A percentile compares a stretch with the other conserved stretches of the same genome.
Evolutionary conservation across 2,329 filamentous ascomycete genomes (phyloP).

Genomic region (Paecilomyces formosus): DNA sequence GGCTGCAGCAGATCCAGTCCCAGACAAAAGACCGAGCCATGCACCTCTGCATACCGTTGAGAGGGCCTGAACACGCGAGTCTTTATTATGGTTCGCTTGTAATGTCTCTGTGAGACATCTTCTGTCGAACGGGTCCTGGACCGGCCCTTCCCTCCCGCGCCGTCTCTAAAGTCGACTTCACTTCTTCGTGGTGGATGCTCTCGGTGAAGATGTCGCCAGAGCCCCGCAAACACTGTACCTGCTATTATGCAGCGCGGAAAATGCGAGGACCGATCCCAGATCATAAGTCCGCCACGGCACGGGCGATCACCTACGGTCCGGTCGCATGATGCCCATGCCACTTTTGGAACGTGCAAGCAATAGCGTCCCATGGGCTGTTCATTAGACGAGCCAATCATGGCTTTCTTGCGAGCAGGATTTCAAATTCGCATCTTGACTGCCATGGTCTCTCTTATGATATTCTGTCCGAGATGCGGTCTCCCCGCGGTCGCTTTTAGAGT

Average conservation of each 20-base stretch:
- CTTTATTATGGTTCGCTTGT: not conserved
- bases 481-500: not conserved
- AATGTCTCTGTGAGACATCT: slow-evolving; percentile 1
- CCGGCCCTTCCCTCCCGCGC: slow-evolving; percentile 16
- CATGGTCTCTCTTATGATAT: not conserved
- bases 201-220: slow-evolving; percentile 1
- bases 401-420: not conserved
- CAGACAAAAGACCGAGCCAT: not conserved
- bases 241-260: not conserved
- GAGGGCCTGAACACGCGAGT: not conserved
- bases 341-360: slow-evolving; percentile 1
- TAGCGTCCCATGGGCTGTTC: not conserved
- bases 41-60: not conserved
- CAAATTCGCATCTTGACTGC: not conserved
- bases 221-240: slow-evolving; percentile 3
- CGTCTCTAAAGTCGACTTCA: slow-evolving; percentile 6
- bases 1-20: not conserved
- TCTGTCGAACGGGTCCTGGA: slow-evolving; percentile 9
- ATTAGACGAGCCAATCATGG: not conserved
- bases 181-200: not conserved
- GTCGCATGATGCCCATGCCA: not conserved
- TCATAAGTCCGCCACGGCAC: not conserved
- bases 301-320: not conserved
- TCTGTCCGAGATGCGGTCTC: not conserved
- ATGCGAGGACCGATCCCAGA: not conserved